phyloP scores from a whole-genome alignment of 75 land plant species.

The Pinus albicaulis region DNA sequence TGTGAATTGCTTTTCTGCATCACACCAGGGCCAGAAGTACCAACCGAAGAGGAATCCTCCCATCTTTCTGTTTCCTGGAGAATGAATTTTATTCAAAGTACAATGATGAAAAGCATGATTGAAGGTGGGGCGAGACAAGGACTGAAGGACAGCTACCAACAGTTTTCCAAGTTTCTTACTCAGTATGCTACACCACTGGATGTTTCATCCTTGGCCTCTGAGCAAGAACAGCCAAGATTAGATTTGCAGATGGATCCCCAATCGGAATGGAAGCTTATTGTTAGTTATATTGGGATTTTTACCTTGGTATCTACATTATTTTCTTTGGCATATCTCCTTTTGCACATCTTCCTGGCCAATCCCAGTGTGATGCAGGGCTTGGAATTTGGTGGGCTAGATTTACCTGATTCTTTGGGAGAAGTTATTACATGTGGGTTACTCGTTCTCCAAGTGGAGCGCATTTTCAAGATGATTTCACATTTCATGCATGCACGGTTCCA shows the following conservation, averaged over 20 bases:
- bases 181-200: conserved; percentile 41
- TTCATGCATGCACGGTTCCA: conserved; percentile 73
- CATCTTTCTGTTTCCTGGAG: conserved; percentile 81
- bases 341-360: conserved; percentile 52
- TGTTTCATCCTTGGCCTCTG: conserved; percentile 23
- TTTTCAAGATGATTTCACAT: conserved; percentile 43
- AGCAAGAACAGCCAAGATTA: conserved; percentile 39
- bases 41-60: conserved; percentile 63
- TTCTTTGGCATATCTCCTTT: conserved; percentile 35
- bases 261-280: conserved; percentile 64
- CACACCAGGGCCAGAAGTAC: conserved; percentile 54
- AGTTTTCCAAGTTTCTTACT: conserved; percentile 48
- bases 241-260: conserved; percentile 37
- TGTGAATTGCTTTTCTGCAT: conserved; percentile 67
- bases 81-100: conserved; percentile 72
- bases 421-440: conserved; percentile 53
- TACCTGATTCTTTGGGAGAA: conserved; percentile 87
- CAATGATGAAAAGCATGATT: conserved; percentile 91
- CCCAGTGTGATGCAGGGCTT: conserved; percentile 49
- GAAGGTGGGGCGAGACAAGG: conserved; percentile 85
- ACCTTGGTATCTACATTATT: conserved; percentile 53
- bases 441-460: conserved; percentile 64
- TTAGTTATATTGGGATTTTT: conserved; percentile 57
- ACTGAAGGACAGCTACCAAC: conserved; percentile 67
- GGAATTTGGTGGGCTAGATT: conserved; percentile 72